Evolutionary conservation across 495 filamentous ascomycete genomes (phyloP), one percentile per base, ranked within the genome.

Genomic region (Schizothecium vesticola): DNA sequence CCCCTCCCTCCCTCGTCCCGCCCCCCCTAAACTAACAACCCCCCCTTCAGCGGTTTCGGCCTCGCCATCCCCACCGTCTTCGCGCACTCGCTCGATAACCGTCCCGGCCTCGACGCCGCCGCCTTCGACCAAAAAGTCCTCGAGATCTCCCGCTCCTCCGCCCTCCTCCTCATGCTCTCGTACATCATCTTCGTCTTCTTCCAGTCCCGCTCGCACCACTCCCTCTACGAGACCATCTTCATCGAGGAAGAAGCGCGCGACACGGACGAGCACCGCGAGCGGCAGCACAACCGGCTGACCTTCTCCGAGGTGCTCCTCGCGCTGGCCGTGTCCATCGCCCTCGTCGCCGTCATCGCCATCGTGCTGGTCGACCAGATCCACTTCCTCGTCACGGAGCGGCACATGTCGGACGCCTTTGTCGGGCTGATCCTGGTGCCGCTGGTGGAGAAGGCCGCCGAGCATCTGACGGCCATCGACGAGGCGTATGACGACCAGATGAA

Each of bases 371-470:
- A 88, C 63, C 83, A 96, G 70, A 97, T 97, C 69, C 83, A 89
- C 61, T 84, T 76, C 71, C 88, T 97, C 11, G 92, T 96, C 19
- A 69, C 75, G 59, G 63, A 87, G 55, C 82, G 81, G 21, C 75
- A 83, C 58, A 83, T 97, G 21, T 89, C 86, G 1, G 94, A 97
- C 72, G 87, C 88, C 22, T 93, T 93, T 75, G 86, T 94, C 78
- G 92, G 92, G 62, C 79, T 94, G 69, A 92, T 92, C 64, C 81
- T 92, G 3, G 81, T 93, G 0, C 94, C 94, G 3, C 82, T 97
- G 1, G 93, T 97, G 9, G 94, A 97, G 73, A 97, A 97, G 75
- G 90, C 89, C 0, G 92, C 92, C 11, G 94, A 97, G 81, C 94
- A 97, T 76, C 78, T 97, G 51, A 96, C 91, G 0, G 91, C 93